Conservation (phyloP, 2,329 filamentous ascomycete species). For the Pseudofabraea citricarpa region DNA sequence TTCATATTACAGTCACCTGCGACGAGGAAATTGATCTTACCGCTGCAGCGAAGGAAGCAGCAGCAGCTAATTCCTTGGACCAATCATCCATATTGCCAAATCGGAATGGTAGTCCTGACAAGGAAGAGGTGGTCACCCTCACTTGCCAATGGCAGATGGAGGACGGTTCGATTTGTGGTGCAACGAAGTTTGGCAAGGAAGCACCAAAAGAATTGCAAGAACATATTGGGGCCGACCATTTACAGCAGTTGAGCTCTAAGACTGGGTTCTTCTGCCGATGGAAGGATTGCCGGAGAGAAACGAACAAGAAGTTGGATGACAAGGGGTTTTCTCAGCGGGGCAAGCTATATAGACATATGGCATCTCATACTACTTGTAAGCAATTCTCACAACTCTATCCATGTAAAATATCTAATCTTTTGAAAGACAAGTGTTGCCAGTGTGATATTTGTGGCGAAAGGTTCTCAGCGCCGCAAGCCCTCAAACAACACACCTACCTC, state of each 20-base stretch:
- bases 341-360: conserved; percentile 61
- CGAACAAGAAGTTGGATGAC: conserved; percentile 23
- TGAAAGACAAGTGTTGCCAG: conserved; percentile 53
- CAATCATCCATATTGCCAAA: background rate
- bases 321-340: conserved; percentile 53
- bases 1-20: conserved; percentile 11
- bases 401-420: conserved; percentile 28
- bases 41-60: background rate
- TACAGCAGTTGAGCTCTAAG: conserved; percentile 39
- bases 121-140: background rate
- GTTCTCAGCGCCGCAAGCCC: conserved; percentile 63
- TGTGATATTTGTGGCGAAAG: conserved; percentile 50
- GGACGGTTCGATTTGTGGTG: conserved; percentile 11
- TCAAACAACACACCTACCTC: conserved; percentile 62
- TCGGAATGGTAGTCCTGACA: background rate
- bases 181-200: conserved; percentile 4
- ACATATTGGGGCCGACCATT: conserved; percentile 48
- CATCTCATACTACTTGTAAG: conserved; percentile 61
- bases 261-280: conserved; percentile 51
- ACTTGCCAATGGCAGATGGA: conserved; percentile 21
- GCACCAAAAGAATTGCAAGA: conserved; percentile 45
- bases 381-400: conserved; percentile 10
- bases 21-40: conserved; percentile 14
- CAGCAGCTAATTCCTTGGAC: background rate
- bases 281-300: conserved; percentile 46